Conservation (phyloP, 805 yeast species). For the Starmera dryadoides region DNA sequence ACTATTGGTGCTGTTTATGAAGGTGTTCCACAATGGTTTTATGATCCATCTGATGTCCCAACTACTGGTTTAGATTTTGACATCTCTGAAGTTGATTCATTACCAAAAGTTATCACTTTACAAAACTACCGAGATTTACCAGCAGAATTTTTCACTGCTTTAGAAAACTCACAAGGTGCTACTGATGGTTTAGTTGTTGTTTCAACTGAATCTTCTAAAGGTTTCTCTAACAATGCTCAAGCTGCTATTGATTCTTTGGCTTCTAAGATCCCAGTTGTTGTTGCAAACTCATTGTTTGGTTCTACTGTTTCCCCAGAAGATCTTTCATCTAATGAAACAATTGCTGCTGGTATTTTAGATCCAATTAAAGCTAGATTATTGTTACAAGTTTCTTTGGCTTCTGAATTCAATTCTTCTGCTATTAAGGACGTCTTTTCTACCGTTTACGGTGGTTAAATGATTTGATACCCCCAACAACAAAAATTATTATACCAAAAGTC, state of each 20-base stretch:
- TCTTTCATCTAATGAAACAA: constrained; percentile 21
- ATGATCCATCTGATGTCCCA: constrained; percentile 4
- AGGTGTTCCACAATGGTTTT: constrained; percentile 34
- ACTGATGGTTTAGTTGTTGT: constrained; percentile 40
- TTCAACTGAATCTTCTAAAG: constrained; percentile 40
- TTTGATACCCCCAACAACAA: no score
- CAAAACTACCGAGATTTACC: constrained; percentile 40
- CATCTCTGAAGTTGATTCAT: constrained; percentile 2
- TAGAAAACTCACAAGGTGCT: constrained; percentile 22
- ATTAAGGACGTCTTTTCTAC: constrained; percentile 40
- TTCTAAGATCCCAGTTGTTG: constrained; percentile 33
- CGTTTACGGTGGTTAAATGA: constrained; percentile 40
- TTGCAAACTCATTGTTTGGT: constrained; percentile 41
- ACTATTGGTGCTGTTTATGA: constrained; percentile 41
- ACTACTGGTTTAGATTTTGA: constrained; percentile 3
- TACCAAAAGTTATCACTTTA: constrained; percentile 33
- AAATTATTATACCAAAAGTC: no score
- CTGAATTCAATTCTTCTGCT: constrained; percentile 28
- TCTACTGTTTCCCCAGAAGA: constrained; percentile 41
- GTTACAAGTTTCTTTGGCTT: constrained; percentile 40
- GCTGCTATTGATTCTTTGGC: constrained; percentile 24
- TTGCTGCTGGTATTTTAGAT: constrained; percentile 45
- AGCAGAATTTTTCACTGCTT: constrained; percentile 26
- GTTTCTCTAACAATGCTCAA: constrained; percentile 32
- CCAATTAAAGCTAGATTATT: constrained; percentile 45